Evolutionary conservation across 169 alveolate species (phyloP).

Genomic region (Prorocentrum cordatum): DNA sequence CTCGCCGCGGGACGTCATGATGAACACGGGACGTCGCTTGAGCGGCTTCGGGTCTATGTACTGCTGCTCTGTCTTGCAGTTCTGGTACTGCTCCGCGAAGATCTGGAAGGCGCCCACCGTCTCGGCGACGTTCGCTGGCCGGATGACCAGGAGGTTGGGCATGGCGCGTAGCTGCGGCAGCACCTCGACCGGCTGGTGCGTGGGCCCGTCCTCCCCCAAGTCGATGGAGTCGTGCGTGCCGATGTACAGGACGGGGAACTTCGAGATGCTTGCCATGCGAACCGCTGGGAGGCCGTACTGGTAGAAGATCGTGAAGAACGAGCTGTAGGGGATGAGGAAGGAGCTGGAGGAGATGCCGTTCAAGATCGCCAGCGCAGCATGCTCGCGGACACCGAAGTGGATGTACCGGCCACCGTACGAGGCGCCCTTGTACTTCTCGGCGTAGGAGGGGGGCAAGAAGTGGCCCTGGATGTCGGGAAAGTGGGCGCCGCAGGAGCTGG

Average conservation of each 20-base stretch:
- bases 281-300: constrained; percentile 68
- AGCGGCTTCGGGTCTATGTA: constrained; percentile 31
- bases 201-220: constrained; percentile 82
- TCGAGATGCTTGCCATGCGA: constrained; percentile 33
- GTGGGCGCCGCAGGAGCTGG: neutral
- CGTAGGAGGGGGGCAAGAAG: constrained; percentile 19
- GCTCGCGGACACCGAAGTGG: constrained; percentile 56
- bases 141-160: constrained; percentile 75
- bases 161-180: constrained; percentile 39
- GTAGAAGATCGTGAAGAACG: constrained; percentile 68
- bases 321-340: constrained; percentile 12
- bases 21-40: constrained; percentile 12
- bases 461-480: neutral
- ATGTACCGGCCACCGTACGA: constrained; percentile 4
- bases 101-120: constrained; percentile 3
- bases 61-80: neutral
- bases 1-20: constrained; percentile 40
- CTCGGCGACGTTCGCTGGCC: constrained; percentile 78
- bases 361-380: neutral
- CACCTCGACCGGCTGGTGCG: constrained; percentile 81
- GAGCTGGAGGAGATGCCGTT: constrained; percentile 38
- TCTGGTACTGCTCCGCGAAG: neutral
- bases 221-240: constrained; percentile 82
- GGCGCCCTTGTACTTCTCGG: constrained; percentile 19
- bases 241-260: constrained; percentile 74